These are phyloP conservation scores for Malassezia yamatoensis DNA, from an alignment of 1,284 basidiomycete genomes.

Conservation along the genomic window DNA sequence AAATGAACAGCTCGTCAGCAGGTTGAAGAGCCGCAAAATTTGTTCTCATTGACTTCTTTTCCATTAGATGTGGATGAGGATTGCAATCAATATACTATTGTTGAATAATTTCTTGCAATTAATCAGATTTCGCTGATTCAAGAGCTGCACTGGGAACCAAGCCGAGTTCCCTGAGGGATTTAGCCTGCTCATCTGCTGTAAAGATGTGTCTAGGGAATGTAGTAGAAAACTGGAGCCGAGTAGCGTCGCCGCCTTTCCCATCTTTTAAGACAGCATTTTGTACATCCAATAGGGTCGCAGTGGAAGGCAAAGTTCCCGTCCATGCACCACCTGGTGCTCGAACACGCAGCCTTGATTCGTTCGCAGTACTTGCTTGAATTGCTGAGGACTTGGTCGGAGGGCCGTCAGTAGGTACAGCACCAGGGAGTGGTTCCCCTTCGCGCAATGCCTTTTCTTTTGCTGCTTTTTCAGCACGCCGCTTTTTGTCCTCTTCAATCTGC, in stretches of 20 bases:
- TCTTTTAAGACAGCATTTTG: conserved; percentile 25
- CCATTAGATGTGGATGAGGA: no score
- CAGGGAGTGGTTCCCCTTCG: conserved; percentile 21
- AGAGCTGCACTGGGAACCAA: conserved; percentile 44
- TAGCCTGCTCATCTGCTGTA: conserved; percentile 24
- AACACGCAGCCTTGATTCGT: conserved; percentile 39
- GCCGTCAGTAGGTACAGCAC: conserved; percentile 6
- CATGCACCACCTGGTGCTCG: conserved; percentile 36
- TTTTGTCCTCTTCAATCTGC: conserved; percentile 46
- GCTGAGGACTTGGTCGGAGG: neutral
- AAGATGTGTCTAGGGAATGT: conserved; percentile 43
- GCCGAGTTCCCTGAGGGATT: conserved; percentile 41
- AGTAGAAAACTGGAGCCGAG: conserved; percentile 38
- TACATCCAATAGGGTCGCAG: conserved; percentile 30
- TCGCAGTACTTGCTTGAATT: conserved; percentile 22
- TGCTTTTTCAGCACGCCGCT: conserved; percentile 38
- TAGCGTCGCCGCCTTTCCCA: conserved; percentile 26
- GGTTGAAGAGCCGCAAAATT: no score
- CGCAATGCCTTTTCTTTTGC: conserved; percentile 39
- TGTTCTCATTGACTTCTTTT: no score
- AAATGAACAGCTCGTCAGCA: no score
- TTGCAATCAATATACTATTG: no score
- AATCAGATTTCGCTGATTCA: conserved; percentile 20
- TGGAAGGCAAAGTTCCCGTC: conserved; percentile 36
- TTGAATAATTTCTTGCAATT: no score